phyloP scores from a whole-genome alignment of 1,284 basidiomycete genomes.

The Ganoderma lucidum region DNA sequence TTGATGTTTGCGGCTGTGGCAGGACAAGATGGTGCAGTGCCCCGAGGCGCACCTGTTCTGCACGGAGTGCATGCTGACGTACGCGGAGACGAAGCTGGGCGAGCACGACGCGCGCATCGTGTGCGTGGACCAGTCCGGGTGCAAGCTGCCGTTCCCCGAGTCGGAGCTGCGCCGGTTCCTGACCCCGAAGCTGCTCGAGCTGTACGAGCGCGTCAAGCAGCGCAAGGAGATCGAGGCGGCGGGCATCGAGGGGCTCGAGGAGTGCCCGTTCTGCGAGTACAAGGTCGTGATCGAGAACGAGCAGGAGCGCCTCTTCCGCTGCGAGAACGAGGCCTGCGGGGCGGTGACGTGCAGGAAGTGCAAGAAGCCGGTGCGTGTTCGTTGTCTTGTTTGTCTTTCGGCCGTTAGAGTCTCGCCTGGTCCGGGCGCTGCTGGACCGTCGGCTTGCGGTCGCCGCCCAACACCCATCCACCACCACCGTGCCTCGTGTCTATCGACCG shows the following conservation, averaged over 20 bases:
- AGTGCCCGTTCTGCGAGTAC: constrained; percentile 89
- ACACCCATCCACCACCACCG: background rate
- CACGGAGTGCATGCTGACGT: constrained; percentile 50
- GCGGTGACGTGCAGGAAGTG: constrained; percentile 81
- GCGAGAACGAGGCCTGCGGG: constrained; percentile 76
- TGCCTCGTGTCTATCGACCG: background rate
- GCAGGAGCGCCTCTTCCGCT: constrained; percentile 81
- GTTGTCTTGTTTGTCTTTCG: background rate
- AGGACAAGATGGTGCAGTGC: constrained; percentile 88
- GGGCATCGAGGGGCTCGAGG: constrained; percentile 76
- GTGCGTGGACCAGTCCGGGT: constrained; percentile 86
- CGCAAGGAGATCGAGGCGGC: constrained; percentile 81
- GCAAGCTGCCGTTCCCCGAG: constrained; percentile 71
- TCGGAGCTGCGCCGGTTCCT: constrained; percentile 74
- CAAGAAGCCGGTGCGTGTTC: constrained; percentile 67
- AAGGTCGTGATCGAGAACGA: constrained; percentile 82
- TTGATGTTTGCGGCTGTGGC: constrained; percentile 1
- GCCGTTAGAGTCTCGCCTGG: background rate
- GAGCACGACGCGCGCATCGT: constrained; percentile 56
- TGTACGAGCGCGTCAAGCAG: constrained; percentile 82
- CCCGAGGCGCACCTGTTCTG: constrained; percentile 74
- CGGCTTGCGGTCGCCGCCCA: background rate
- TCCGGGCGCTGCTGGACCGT: background rate
- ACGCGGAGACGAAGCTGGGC: constrained; percentile 46
- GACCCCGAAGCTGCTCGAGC: constrained; percentile 63